A percentile compares a stretch with the other conserved stretches of the same genome.
Evolutionary conservation across 352 stramenopile species (phyloP).

Genomic region (Globisporangium ultimum): DNA sequence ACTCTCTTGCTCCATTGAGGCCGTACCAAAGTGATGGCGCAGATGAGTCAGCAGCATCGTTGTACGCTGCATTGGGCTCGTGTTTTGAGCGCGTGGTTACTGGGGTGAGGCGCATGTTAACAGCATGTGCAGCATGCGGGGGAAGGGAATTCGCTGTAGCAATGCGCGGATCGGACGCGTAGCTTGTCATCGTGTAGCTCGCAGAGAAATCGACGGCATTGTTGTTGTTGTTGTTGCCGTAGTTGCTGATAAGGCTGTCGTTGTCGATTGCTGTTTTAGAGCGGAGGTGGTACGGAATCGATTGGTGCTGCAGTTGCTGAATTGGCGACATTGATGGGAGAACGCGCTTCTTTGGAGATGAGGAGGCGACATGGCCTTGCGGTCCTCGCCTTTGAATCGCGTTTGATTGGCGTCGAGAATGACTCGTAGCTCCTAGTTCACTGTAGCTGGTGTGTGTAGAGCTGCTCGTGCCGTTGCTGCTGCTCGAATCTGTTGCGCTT

Average conservation of each 20-base stretch:
- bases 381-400: background rate
- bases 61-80: too few relatives aligned
- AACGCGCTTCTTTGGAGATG: slow-evolving; percentile 1
- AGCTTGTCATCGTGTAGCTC: slow-evolving; percentile 12
- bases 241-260: background rate
- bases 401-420: background rate
- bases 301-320: background rate
- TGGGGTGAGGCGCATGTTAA: too few relatives aligned
- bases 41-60: too few relatives aligned
- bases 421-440: slow-evolving; percentile 3
- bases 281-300: slow-evolving; percentile 2
- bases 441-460: background rate
- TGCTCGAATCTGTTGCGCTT: background rate
- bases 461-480: background rate
- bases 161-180: background rate
- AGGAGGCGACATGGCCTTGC: too few relatives aligned
- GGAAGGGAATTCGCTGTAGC: too few relatives aligned
- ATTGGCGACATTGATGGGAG: slow-evolving; percentile 12
- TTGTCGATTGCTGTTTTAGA: background rate
- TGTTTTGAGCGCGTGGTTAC: too few relatives aligned
- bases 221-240: background rate
- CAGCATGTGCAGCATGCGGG: too few relatives aligned
- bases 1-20: background rate
- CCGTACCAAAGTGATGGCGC: slow-evolving; percentile 9
- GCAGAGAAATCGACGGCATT: background rate